Evolutionary conservation across 768 basidiomycete species (phyloP), one percentile per base, ranked within the genome.

Genomic region (Rhizopogon sp.): DNA sequence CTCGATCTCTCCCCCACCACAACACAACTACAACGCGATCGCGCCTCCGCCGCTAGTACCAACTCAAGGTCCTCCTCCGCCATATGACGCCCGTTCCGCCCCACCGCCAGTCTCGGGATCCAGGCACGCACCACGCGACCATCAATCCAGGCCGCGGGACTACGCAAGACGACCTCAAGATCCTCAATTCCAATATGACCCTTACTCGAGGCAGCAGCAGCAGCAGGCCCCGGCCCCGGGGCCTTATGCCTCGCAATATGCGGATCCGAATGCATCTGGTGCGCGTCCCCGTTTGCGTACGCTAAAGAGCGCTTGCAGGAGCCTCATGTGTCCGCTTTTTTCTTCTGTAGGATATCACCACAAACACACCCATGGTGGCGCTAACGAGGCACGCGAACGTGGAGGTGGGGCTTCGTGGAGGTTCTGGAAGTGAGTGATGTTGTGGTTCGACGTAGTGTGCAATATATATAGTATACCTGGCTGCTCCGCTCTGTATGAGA

Each of bases 21-120:
- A 40, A 42, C 11, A 31, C 39, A 33, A 28, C 8, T 54, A 39
- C 59, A n/a, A 43, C 22, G 55, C 25, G 11, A 37, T 17, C n/a
- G 40, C 43, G 14, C 29, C 35, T 22, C 37, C 50, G 8, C 51
- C 25, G 25, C 25, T 25, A 25, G 25, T 25, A 25, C 25, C 50
- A 44, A 41, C 31, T 16, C 35, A 37, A 28, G 39, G 55, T 5
- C 58, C 62, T 1, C 60, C 62, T 5, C 60, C 66, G 29, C 47
- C 69, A 39, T 69, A 69, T 47, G 49, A 63, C 3, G 66, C 47
- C 16, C 5, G 17, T 49, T 16, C 4, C 16, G 9, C 14, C 35
- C 33, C 35, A 14, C 47, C 17, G 8, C 20, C 47, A 37, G 47
- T 9, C 10, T 11, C 31, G 20, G 17, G 45, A 33, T 47, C 45